Base-by-base conservation (phyloP, 441 rosid species). In the Lepidium campestre region DNA sequence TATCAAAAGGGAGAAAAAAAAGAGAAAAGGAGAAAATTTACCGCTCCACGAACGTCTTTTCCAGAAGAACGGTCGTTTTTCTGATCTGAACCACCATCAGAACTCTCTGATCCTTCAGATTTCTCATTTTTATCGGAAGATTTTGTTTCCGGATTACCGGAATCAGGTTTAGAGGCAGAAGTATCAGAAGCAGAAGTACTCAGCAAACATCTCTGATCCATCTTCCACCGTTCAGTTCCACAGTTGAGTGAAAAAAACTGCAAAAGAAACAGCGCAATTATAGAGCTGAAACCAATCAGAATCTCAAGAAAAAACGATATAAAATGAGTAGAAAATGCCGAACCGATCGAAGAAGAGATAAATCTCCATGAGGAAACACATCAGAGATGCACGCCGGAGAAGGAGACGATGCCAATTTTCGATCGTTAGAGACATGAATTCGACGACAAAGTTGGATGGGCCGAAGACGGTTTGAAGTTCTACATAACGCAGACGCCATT, bases 1-100 rank as follows among this genome's bases (percentile, higher is more conserved):
- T 46, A 20, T 52, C 17, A 37, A 58, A 36, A 44, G 19, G 17
- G 3, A 10, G 19, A 40, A 40, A n/a, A n/a, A n/a, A 57, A 29
- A 12, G 8, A 20, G 10, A n/a, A 14, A n/a, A 13, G 4, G 13
- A 10, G n/a, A 18, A 58, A 47, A 12, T 19, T 64, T 82, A 93
- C 99, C 97, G 93, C 99, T 62, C 99, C 93, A 35, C 97, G 99
- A 14, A 86, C 79, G 72, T 93, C 60, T 80, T 84, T 93, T 42
- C 99, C 87, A 8, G 85, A 75, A 32, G 47, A 6, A 48, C 77
- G 73, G 2, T 63, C 67, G 29, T 29, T 62, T 62, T 57, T 68
- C 62, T 74, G 70, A 62, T 68, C 56, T 15, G 74, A 74, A 42
- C 80, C 84, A 14, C 80, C 81, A 10, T 77, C 72, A 49, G 83